Evolutionary conservation across 2,329 filamentous ascomycete species (phyloP), one percentile per base, ranked within the genome.

Genomic region (Cladosporium sp.): DNA sequence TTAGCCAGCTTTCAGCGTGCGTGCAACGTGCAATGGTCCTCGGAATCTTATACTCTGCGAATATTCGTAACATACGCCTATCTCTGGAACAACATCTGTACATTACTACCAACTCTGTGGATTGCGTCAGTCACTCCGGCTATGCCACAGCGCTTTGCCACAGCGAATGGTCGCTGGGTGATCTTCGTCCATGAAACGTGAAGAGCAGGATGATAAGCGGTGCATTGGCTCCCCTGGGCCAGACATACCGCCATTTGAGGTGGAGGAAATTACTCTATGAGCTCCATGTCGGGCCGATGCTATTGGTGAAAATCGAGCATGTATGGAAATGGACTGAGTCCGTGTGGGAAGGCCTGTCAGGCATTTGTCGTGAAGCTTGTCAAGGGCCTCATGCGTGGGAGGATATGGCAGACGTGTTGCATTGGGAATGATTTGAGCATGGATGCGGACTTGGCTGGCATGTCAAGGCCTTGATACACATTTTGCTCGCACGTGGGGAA

Each of bases 401-500:
- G 45, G 36, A 40, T 32, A 32, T 41, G 37, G 37, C 45, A 48
- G 41, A 41, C 34, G 37, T 27, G 45, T 36, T 41, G 45, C 37
- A 41, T 48, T 48, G 45, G 45, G 37, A 40, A 7, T 24, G 41
- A 27, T 17, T 20, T 34, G 37, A 34, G 24, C 34, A 24, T 40
- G 18, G 37, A 41, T 24, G 37, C 37, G 45, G 37, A 48, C 37
- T 34, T 34, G 45, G 29, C 19, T 36, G 45, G 45, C 45, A 48
- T 24, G 12, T 15, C n/a, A 4, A 32, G 40, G 37, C 37, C 45
- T 34, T 27, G 15, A 30, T 22, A 48, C 37, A 41, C 30, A 30
- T 39, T 48, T 48, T 48, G 45, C 45, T 48, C 45, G 37, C 45
- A 37, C 37, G 45, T 48, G 45, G 45, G 45, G 39, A 41, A 48